Evolutionary conservation across 805 yeast genomes (phyloP).

Genomic region (Saccharomycopsis sp.): DNA sequence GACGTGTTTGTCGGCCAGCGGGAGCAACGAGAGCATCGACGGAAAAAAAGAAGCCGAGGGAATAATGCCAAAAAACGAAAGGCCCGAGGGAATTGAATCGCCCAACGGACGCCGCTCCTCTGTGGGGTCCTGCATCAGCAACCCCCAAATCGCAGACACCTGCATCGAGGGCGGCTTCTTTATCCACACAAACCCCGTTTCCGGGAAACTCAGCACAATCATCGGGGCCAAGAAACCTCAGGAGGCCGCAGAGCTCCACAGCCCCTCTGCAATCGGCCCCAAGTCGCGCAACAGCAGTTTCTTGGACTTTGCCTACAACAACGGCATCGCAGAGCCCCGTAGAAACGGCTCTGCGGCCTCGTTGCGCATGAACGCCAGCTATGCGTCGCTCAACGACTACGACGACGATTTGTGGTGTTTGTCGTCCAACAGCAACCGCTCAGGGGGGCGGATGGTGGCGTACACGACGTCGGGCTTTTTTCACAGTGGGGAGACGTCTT

Average conservation of each 20-base stretch:
- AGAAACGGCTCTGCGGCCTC: constrained; percentile 48
- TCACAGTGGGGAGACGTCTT: too few relatives aligned
- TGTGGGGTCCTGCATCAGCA: constrained; percentile 19
- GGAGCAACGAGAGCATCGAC: not conserved
- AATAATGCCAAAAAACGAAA: constrained; percentile 22
- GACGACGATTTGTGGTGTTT: constrained; percentile 24
- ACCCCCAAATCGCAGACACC: constrained; percentile 23
- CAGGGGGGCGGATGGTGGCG: constrained; percentile 4
- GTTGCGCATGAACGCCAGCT: constrained; percentile 63
- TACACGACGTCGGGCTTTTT: constrained; percentile 19
- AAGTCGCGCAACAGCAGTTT: constrained; percentile 13
- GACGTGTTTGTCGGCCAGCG: not conserved
- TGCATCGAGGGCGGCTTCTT: constrained; percentile 30
- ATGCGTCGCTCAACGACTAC: constrained; percentile 70
- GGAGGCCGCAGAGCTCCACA: constrained; percentile 2
- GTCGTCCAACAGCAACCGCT: not conserved
- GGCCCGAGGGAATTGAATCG: too few relatives aligned
- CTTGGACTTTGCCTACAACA: constrained; percentile 6
- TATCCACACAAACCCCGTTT: constrained; percentile 24
- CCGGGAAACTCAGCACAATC: constrained; percentile 25
- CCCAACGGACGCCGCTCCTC: too few relatives aligned
- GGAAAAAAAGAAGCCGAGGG: not conserved
- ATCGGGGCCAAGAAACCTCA: constrained; percentile 24
- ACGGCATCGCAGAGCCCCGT: constrained; percentile 10
- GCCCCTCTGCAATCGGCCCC: constrained; percentile 10